Base-by-base conservation (phyloP, 257 asterid species). In the Datura wrightii region DNA sequence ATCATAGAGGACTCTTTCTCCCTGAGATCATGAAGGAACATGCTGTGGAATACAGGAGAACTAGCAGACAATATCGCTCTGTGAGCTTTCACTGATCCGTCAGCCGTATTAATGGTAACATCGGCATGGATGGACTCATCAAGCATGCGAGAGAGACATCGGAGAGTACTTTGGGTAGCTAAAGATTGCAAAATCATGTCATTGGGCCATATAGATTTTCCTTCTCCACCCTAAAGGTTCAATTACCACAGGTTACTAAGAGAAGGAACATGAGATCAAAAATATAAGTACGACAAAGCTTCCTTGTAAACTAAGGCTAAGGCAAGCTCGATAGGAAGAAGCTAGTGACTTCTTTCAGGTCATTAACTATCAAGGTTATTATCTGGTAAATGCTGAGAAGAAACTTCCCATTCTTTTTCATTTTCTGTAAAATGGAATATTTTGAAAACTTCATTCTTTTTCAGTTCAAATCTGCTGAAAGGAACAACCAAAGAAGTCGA, bases 31-130 rank as follows among this genome's bases (percentile, higher is more conserved):
- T 95, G 99, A 41, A 86, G 91, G 88, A 97, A 93, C 98, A 97
- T 97, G 93, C 97, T 93, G 54, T 87, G 92, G 89, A 97, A 97
- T 50, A 97, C 98, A 1, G 97, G 97, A 79, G 99, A 97, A 66
- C 93, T 94, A 53, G 98, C 92, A 6, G 98, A 93, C 19, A 96
- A 98, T 36, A 96, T 91, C 6, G 98, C 97, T 83, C 86, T 92
- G 86, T 96, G 99, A 48, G 98, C 96, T 41, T 41, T 88, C 44
- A 96, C 89, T 24, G 90, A 86, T 24, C 99, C 98, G 18, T 92
- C 97, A 8, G 92, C 88, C 0, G 98, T 90, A 85, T 92, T 94
- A 89, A 96, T 94, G 87, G 96, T 93, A 53, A 94, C 93, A 85
- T 94, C 98, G 5, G 97, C 67, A 56, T 93, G 96, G 59, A 96